A percentile compares a stretch with the other conserved stretches of the same genome.
These are phyloP conservation scores for Niveomyces coronatus DNA, from an alignment of 2,329 filamentous ascomycete species.

Conservation along the genomic window DNA sequence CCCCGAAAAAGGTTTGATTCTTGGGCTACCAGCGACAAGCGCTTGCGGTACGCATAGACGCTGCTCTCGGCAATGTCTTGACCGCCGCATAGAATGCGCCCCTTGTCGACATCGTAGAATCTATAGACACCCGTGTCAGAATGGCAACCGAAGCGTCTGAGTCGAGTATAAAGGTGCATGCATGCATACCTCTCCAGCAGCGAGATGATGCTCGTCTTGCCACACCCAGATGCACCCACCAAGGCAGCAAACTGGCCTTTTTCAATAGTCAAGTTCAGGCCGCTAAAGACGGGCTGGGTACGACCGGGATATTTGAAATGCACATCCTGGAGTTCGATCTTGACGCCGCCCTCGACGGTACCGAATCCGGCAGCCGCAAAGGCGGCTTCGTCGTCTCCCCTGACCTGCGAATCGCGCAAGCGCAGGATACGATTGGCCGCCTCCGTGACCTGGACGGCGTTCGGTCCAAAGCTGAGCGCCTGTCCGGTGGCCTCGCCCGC, in stretches of 20 bases:
- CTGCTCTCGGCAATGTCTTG: slow-evolving; percentile 48
- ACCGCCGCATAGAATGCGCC: slow-evolving; percentile 54
- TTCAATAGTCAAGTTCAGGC: slow-evolving; percentile 52
- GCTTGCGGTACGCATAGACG: slow-evolving; percentile 50
- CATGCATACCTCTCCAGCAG: slow-evolving; percentile 39
- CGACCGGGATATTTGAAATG: slow-evolving; percentile 52
- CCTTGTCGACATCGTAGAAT: slow-evolving; percentile 59
- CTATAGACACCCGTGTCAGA: slow-evolving; percentile 17
- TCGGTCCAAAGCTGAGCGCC: slow-evolving; percentile 57
- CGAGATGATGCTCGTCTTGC: slow-evolving; percentile 62
- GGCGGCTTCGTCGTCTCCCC: slow-evolving; percentile 19
- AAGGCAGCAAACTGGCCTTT: slow-evolving; percentile 62
- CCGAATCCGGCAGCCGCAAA: slow-evolving; percentile 25
- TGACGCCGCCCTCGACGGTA: slow-evolving; percentile 37
- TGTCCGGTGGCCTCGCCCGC: slow-evolving; percentile 58
- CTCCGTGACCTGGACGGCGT: slow-evolving; percentile 47
- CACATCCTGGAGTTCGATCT: slow-evolving; percentile 45
- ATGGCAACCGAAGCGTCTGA: too few species aligned
- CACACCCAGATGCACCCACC: slow-evolving; percentile 60
- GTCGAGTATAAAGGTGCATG: not conserved
- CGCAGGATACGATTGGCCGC: slow-evolving; percentile 51
- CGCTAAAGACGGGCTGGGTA: slow-evolving; percentile 45
- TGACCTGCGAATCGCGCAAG: slow-evolving; percentile 33
- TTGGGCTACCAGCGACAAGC: slow-evolving; percentile 63
- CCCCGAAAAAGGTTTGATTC: slow-evolving; percentile 64